These are phyloP conservation scores for Leishmania braziliensis DNA, from an alignment of 208 protist species.

Conservation along the genomic window DNA sequence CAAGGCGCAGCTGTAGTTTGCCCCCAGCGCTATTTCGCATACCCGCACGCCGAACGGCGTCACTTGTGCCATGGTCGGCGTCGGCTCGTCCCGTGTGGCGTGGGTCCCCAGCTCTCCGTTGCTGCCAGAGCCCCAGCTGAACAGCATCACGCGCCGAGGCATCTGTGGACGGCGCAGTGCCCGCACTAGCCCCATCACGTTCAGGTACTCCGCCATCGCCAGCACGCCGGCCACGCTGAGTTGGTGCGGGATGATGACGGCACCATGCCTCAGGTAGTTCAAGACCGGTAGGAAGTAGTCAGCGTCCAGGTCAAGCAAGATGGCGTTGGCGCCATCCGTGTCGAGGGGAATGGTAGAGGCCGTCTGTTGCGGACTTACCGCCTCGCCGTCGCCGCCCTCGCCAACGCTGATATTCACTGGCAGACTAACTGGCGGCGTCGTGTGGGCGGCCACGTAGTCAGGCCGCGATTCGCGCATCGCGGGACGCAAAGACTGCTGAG, in stretches of 20 bases:
- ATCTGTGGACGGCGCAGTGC: conserved; percentile 45
- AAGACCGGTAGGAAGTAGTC: conserved; percentile 81
- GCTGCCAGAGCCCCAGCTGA: conserved; percentile 80
- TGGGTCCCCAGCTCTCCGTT: conserved; percentile 86
- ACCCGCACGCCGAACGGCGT: conserved; percentile 69
- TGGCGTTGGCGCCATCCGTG: conserved; percentile 54
- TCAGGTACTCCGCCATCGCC: conserved; percentile 79
- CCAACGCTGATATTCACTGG: background rate
- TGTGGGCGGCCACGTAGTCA: background rate
- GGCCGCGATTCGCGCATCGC: background rate
- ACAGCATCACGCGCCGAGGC: conserved; percentile 59
- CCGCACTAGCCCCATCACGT: conserved; percentile 58
- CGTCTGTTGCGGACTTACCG: conserved; percentile 24
- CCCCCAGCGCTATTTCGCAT: conserved; percentile 74
- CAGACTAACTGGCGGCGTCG: background rate
- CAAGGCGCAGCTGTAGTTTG: conserved; percentile 82
- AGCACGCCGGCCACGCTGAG: conserved; percentile 60
- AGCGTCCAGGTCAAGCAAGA: conserved; percentile 84
- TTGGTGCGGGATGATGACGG: conserved; percentile 60
- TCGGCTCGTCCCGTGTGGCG: conserved; percentile 49
- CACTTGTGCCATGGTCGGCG: conserved; percentile 63
- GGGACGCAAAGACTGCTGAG: background rate
- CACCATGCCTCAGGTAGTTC: conserved; percentile 79
- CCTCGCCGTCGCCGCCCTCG: conserved; percentile 22
- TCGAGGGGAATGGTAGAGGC: conserved; percentile 45